Conservation (phyloP, 2,329 filamentous ascomycete genomes). For the Fusarium sp. region DNA sequence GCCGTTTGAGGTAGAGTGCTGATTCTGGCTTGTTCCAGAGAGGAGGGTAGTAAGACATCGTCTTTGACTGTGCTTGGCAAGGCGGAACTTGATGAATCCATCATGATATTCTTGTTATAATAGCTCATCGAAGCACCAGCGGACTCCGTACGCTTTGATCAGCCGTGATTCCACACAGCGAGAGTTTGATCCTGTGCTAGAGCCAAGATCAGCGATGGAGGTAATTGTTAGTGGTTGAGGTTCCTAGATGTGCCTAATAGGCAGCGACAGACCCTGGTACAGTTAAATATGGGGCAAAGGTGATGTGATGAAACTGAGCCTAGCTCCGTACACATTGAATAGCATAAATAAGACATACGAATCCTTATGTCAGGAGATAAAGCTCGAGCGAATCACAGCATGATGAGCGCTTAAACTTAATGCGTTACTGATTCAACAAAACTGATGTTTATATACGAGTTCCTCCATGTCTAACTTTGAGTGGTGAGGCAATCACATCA, state of each 20-base stretch:
- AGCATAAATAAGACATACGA: background rate
- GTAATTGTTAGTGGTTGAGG: conserved; percentile 24
- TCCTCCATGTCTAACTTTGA: background rate
- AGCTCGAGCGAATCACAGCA: background rate
- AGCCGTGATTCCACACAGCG: conserved; percentile 18
- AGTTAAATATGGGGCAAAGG: conserved; percentile 22
- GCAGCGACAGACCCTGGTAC: conserved; percentile 2
- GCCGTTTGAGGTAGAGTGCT: conserved; percentile 70
- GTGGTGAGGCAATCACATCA: conserved; percentile 22
- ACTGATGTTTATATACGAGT: background rate
- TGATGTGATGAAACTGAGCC: conserved; percentile 21
- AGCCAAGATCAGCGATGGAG: conserved; percentile 32
- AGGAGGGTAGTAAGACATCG: conserved; percentile 56
- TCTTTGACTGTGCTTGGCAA: conserved; percentile 1
- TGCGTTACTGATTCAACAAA: background rate
- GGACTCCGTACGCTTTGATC: conserved; percentile 4
- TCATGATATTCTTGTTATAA: conserved; percentile 14
- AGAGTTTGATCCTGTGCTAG: conserved; percentile 26
- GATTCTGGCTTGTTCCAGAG: conserved; percentile 66
- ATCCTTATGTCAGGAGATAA: background rate
- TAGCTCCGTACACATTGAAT: too few relatives aligned
- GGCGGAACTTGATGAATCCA: conserved; percentile 23
- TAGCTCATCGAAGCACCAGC: background rate
- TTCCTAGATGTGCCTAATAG: conserved; percentile 17
- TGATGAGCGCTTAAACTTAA: background rate